Evolutionary conservation across 768 basidiomycete species (phyloP), one percentile per base, ranked within the genome.

Genomic region (Leucosporidium creatinivorum): DNA sequence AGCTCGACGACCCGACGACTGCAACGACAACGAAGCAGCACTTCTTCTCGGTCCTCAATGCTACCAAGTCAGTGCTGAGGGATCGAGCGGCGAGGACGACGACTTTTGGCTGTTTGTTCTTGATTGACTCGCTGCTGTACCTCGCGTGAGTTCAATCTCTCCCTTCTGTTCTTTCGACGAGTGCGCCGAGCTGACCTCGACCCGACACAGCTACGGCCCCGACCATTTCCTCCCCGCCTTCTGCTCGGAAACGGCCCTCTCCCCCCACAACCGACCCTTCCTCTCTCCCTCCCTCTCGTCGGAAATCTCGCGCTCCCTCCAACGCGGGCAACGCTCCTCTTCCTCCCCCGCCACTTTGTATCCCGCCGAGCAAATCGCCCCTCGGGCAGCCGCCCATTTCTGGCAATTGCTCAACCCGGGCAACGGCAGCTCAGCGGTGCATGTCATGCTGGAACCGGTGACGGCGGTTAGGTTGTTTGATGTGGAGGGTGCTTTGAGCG

Each of bases 361-460:
- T 23, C 83, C 85, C 13, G 85, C 87, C 13, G 84, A 82, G 80
- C 50, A 52, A 17, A 58, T 66, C 36, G 62, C 61, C 9, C 33
- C 49, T 30, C 61, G 58, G 8, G 61, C 70, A 4, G 70, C 47
- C 23, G 13, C 54, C 8, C 81, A 83, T 39, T 83, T 90, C 50
- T 94, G 92, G 91, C 84, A 85, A 63, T 81, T 83, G 9, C 79
- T 93, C 25, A 92, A 91, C 75, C 89, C 90, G 4, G 78, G 80
- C 7, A 83, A 85, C 67, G 82, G 85, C 44, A 12, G 10, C 3
- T 77, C 83, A 17, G 78, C 88, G 3, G 82, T 93, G 17, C 89
- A 92, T 77, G 77, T 93, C 58, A 86, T 88, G 68, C 81, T 93
- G 65, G 89, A 93, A 76, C 80, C 83, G n/a, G 90, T 93, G 0